A percentile compares a stretch with the other conserved stretches of the same genome.
Evolutionary conservation across 331 rosid species (phyloP).

Genomic region (Saraca asoca): DNA sequence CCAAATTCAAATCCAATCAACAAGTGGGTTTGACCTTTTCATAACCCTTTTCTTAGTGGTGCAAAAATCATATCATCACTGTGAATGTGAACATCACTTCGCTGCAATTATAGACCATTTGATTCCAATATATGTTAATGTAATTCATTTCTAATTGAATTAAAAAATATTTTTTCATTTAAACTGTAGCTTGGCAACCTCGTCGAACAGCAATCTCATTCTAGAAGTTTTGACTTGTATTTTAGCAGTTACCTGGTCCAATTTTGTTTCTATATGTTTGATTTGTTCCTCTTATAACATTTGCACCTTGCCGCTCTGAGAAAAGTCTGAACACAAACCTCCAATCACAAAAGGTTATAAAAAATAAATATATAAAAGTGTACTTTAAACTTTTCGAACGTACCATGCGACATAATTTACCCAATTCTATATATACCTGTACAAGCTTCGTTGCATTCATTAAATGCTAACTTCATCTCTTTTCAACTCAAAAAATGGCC

Average conservation of each 20-base stretch:
- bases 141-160: too few species aligned
- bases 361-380: neutral
- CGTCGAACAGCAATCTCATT: neutral
- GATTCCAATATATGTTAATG: too few species aligned
- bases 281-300: conserved; percentile 1
- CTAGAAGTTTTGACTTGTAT: conserved; percentile 32
- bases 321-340: conserved; percentile 11
- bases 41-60: too few species aligned
- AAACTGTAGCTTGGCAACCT: conserved; percentile 10
- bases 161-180: too few species aligned
- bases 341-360: conserved; percentile 4
- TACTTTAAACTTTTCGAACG: too few species aligned
- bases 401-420: too few species aligned
- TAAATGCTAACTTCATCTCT: neutral
- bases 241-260: neutral
- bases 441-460: neutral
- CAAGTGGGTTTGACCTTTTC: too few species aligned
- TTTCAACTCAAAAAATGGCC: too few species aligned
- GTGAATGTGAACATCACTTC: too few species aligned
- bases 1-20: too few species aligned
- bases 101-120: too few species aligned
- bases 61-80: too few species aligned
- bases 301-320: neutral
- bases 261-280: conserved; percentile 37
- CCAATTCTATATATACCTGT: neutral